Base-by-base conservation (phyloP, 345 rosid species). In the Moricandia arvensis region DNA sequence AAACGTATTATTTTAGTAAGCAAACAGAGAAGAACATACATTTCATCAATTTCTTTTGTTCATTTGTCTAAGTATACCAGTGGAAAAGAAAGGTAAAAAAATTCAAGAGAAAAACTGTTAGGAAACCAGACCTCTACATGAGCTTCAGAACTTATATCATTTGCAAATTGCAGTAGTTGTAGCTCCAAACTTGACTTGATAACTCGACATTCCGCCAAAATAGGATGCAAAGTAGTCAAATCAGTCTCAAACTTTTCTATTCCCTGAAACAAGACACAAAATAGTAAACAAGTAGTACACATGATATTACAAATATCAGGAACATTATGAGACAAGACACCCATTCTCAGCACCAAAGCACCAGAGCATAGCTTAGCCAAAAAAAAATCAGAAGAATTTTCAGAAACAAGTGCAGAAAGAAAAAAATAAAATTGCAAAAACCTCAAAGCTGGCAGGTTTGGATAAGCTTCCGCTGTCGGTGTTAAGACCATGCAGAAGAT, bases 91-190 rank as follows among this genome's bases (percentile, higher is more conserved):
- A 49, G 15, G 15, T 13, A 15, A 45, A 60, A 1, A 21, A 11
- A 7, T 34, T 68, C 4, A 1, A 57, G 55, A 62, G 73, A 29
- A 11, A 33, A 53, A 4, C 30, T 53, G 49, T 16, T 7, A 24
- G 15, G 16, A 63, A 1, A 62, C 17, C 47, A 68, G 73, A 93
- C 98, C 98, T 93, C 88, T 24, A 91, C 81, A 76, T 91, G 98
- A 79, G 97, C 98, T 83, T 93, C 98, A 27, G 98, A 93, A 81
- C 98, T 93, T 75, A 93, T 93, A 73, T 88, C 94, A 81, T 91
- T 91, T 51, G 97, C 98, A 90, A 91, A 91, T 74, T 93, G 94
- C 81, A 93, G 80, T 69, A 91, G 71, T 47, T 87, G 85, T 84
- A 94, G 93, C 89, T 94, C 98, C 75, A 86, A 68, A 63, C 81